phyloP scores from a whole-genome alignment of 2,329 filamentous ascomycete genomes.

The Pestalotiopsis sp. region DNA sequence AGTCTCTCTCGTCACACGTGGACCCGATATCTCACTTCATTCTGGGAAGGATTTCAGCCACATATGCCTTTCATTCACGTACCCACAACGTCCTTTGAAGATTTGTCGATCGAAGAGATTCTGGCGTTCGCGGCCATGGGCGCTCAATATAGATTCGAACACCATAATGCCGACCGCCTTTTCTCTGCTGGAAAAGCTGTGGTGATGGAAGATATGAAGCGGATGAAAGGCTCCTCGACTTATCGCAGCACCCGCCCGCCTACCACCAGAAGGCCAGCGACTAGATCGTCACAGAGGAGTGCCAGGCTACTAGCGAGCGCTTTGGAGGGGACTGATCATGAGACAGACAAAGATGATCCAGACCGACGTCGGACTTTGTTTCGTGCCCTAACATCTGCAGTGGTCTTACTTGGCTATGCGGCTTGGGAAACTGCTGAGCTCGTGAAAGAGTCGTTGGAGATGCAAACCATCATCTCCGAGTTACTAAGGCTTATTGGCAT shows the following conservation, averaged over 20 bases:
- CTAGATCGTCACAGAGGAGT: background rate
- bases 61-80: constrained; percentile 41
- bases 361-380: background rate
- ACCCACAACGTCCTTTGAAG: constrained; percentile 34
- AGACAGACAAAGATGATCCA: background rate
- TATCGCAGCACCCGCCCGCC: background rate
- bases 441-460: background rate
- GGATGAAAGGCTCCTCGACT: constrained; percentile 17
- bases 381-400: background rate
- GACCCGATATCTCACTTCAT: constrained; percentile 37
- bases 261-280: background rate
- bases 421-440: background rate
- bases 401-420: background rate
- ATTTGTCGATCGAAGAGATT: constrained; percentile 34
- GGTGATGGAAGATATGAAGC: constrained; percentile 30
- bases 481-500: background rate
- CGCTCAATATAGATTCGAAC: constrained; percentile 42
- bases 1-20: constrained; percentile 35
- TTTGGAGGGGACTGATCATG: background rate
- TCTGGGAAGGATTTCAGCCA: constrained; percentile 39
- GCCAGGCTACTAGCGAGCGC: background rate
- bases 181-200: constrained; percentile 36
- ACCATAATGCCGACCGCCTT: constrained; percentile 33
- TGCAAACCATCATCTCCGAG: background rate
- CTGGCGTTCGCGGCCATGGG: constrained; percentile 36